Evolutionary conservation across 2,329 filamentous ascomycete species (phyloP).

Genomic region (Trichoderma atrobrunneum): DNA sequence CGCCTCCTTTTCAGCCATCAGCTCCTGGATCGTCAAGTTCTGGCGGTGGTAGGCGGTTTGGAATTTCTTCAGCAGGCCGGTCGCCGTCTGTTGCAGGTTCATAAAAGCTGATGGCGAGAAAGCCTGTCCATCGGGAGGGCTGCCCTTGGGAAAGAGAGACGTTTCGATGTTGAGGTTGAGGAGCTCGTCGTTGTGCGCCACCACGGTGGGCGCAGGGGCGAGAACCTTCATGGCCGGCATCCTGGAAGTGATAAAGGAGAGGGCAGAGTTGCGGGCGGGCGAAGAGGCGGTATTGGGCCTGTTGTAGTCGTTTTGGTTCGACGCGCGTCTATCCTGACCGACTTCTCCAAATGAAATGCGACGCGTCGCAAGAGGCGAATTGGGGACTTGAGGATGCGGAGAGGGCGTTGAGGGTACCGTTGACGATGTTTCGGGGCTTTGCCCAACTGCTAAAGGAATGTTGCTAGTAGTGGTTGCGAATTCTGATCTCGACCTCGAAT

Average conservation of each 20-base stretch:
- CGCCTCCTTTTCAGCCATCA: conserved; percentile 52
- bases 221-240: conserved; percentile 42
- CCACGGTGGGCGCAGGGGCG: conserved; percentile 25
- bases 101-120: conserved; percentile 61
- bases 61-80: conserved; percentile 53
- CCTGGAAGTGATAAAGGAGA: conserved; percentile 47
- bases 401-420: not conserved
- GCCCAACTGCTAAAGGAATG: conserved; percentile 1
- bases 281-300: conserved; percentile 20
- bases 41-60: conserved; percentile 58
- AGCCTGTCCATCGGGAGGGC: conserved; percentile 44
- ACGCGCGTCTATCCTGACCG: conserved; percentile 6
- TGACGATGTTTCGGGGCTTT: not conserved
- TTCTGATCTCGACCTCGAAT: conserved; percentile 17
- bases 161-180: conserved; percentile 54
- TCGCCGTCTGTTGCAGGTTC: conserved; percentile 58
- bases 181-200: conserved; percentile 49
- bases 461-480: not conserved
- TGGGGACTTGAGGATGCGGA: not conserved
- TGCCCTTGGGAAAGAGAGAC: conserved; percentile 49
- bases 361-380: not conserved
- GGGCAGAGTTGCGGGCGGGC: conserved; percentile 22
- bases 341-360: conserved; percentile 9
- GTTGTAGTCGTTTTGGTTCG: not conserved
- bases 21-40: conserved; percentile 48